Evolutionary conservation across 2,329 filamentous ascomycete genomes (phyloP), one percentile per base, ranked within the genome.

Genomic region (Botrytis deweyae): DNA sequence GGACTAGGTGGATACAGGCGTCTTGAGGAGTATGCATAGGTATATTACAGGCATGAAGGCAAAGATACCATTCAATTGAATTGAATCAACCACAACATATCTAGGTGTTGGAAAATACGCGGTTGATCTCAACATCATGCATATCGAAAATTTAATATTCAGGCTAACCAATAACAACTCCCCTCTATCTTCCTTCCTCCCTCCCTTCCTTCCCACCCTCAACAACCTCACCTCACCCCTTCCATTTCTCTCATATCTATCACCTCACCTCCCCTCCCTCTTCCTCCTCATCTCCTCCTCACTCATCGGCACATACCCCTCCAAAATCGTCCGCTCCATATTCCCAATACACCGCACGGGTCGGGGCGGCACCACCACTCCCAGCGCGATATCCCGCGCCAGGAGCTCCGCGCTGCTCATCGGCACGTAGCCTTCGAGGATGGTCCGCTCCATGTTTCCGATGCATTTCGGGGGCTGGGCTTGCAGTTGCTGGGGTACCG

Each of bases 251-350:
- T 44, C 40, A 16, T 5, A 40, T 40, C 40, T 40, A 40, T 40
- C 40, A 40, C 12, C 40, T 46, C 20, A 46, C 33, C 14, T 33
- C 29, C 46, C n/a, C 25, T 46, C 68, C 10, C 25, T 33, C n/a
- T 22, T 44, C 62, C 20, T 33, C n/a, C 42, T 40, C 2, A 69
- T 58, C 29, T 69, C 63, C 29, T 64, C 49, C 40, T 44, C 62
- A 12, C 44, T 49, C 36, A 36, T 40, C 14, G 58, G 33, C 14
- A 70, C 42, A 58, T 55, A 59, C 0, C 63, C 73, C 29, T 74
- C 73, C 20, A 74, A 14, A 22, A 63, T 65, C 10, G 64, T 70
- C 20, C 71, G 29, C 40, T 59, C 62, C 73, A 74, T 74, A 73
- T 74, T 67, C 25, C 73, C 73, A 6, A 73, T 68, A 44, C 33